Evolutionary conservation across 768 basidiomycete genomes (phyloP), one percentile per base, ranked within the genome.

Genomic region (Podaxis sp.): DNA sequence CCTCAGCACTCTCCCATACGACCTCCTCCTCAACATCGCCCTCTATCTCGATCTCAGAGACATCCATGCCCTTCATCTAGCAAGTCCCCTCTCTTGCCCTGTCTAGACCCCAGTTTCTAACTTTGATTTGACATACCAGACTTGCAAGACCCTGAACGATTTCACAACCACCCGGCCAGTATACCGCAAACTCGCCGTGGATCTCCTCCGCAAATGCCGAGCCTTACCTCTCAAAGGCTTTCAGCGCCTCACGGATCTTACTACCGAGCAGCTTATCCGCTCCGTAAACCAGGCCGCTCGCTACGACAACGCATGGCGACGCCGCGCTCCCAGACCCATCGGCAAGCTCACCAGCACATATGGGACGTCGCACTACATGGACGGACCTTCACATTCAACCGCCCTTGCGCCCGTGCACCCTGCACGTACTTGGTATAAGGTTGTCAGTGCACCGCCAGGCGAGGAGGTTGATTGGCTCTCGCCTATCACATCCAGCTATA

Each of bases 391-490:
- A 4, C 4, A 19, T 19, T 41, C 59, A 1, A 24, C 60, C 2
- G 64, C 68, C 1, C 49, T 59, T 24, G 25, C n/a, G 46, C 27
- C 37, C 9, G 15, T 47, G 27, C 27, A 55, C 36, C 38, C 66
- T 68, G 36, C 60, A 58, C 66, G 73, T 29, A 73, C 70, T 38
- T 90, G 89, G 89, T 90, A 87, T 76, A 89, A 84, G 65, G 78
- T 88, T 62, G 85, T 89, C 65, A 82, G 80, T 36, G 83, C 86
- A 2, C 88, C 88, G 0, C 86, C 87, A 1, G 80, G 69, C 43
- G 87, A 90, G 65, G 86, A 88, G 57, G 85, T 91, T 13, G 89
- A 90, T 65, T 91, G 88, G 89, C 74, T 91, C 4, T 88, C 88
- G 2, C 88, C 89, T 17, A 89, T 91, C 66, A 90, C 89, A 1